Evolutionary conservation across 192 early-diverging fungal genomes (phyloP).

Genomic region (Cetraspora pellucida): DNA sequence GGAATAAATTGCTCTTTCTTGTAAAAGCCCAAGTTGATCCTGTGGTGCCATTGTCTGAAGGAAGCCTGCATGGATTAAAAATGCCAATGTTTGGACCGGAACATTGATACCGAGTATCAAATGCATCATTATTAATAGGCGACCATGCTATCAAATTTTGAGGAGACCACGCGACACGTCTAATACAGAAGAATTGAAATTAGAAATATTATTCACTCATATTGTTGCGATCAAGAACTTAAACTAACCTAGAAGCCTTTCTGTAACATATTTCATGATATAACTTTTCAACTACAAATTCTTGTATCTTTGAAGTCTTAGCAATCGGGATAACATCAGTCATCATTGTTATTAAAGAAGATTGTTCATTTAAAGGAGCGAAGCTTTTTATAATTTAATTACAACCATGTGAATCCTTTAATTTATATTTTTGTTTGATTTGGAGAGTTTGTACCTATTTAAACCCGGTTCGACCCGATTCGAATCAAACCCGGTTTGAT

Average conservation of each 20-base stretch:
- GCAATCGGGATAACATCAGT: no score
- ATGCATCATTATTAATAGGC: not conserved
- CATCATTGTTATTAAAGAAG: no score
- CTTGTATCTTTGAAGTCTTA: not conserved
- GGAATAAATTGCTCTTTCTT: not conserved
- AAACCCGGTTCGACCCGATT: no score
- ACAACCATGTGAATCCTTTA: no score
- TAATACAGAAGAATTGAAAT: not conserved
- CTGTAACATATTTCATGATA: not conserved
- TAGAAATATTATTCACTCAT: not conserved
- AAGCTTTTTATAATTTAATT: no score
- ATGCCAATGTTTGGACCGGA: not conserved
- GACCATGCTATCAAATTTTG: not conserved
- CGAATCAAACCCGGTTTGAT: no score
- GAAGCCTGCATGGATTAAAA: not conserved
- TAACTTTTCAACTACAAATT: not conserved
- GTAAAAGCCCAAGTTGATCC: slow-evolving; percentile 4
- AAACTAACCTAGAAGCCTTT: not conserved
- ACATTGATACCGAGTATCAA: not conserved
- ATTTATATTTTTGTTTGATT: no score
- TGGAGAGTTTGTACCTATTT: no score
- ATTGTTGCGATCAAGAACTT: not conserved
- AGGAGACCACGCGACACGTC: not conserved
- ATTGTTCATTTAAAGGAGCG: no score
- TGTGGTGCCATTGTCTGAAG: not conserved